These are phyloP conservation scores for Hibiscus mutabilis DNA, from an alignment of 345 rosid species.

Conservation along the genomic window DNA sequence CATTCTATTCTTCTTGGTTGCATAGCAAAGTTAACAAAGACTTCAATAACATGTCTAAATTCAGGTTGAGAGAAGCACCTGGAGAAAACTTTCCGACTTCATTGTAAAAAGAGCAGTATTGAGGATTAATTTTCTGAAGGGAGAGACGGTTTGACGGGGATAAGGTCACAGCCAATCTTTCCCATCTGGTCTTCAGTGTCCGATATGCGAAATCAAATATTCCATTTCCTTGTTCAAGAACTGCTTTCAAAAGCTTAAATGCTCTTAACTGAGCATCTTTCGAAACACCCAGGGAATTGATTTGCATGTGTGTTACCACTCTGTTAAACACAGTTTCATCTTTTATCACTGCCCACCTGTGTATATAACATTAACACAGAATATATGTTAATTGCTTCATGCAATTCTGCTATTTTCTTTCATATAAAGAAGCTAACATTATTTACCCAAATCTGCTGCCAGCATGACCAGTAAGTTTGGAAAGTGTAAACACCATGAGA, in stretches of 20 bases:
- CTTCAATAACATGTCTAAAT: not conserved
- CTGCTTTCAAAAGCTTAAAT: conserved; percentile 43
- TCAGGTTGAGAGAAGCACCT: conserved; percentile 19
- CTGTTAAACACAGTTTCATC: conserved; percentile 45
- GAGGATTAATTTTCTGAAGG: conserved; percentile 31
- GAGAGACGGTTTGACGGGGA: conserved; percentile 51
- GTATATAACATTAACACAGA: not conserved
- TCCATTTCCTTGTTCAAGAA: conserved; percentile 22
- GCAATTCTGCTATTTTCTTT: not conserved
- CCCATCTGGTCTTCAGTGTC: conserved; percentile 45
- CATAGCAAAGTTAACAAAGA: not conserved
- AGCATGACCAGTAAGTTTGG: conserved; percentile 79
- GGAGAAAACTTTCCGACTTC: conserved; percentile 33
- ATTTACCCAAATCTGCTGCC: conserved; percentile 64
- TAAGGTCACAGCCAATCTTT: conserved; percentile 20
- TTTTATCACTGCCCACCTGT: conserved; percentile 61
- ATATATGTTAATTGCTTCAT: not conserved
- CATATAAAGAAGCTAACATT: not conserved
- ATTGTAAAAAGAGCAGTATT: conserved; percentile 36
- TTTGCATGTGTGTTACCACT: conserved; percentile 9
- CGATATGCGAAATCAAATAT: conserved; percentile 44
- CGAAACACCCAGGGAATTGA: conserved; percentile 52
- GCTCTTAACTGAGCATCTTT: conserved; percentile 49
- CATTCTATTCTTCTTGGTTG: too few species aligned
- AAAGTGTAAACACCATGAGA: conserved; percentile 50